A percentile compares a stretch with the other conserved stretches of the same genome.
Evolutionary conservation across 257 asterid genomes (phyloP).

Genomic region (Solanum chiquidenum): DNA sequence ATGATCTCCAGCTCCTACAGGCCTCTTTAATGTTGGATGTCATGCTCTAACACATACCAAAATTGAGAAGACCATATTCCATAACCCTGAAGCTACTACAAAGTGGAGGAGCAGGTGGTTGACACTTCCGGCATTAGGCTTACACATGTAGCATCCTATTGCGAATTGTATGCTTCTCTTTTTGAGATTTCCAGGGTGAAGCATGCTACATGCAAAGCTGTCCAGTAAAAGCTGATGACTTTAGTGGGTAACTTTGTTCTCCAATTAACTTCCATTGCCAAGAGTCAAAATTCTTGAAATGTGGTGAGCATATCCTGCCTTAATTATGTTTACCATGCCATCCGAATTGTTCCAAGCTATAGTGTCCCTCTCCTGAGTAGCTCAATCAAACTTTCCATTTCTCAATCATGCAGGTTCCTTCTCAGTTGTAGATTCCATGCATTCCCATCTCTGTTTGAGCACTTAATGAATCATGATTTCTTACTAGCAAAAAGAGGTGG

Average conservation of each 20-base stretch:
- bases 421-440: not conserved
- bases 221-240: not conserved
- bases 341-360: not conserved
- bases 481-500: not conserved
- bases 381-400: not conserved
- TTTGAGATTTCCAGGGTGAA: not conserved
- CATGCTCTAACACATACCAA: not conserved
- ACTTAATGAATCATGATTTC: not conserved
- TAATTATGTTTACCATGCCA: not conserved
- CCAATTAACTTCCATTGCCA: not conserved
- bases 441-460: not conserved
- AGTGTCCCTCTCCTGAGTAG: not conserved
- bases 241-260: not conserved
- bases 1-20: not conserved
- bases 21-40: not conserved
- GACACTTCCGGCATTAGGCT: not conserved
- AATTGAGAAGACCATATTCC: not conserved
- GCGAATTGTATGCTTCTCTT: not conserved
- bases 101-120: not conserved
- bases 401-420: not conserved
- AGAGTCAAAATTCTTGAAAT: not conserved
- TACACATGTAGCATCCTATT: not conserved
- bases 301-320: not conserved
- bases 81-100: not conserved
- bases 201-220: not conserved